Conservation (phyloP, 352 stramenopile species). For the Globisporangium lucens region DNA sequence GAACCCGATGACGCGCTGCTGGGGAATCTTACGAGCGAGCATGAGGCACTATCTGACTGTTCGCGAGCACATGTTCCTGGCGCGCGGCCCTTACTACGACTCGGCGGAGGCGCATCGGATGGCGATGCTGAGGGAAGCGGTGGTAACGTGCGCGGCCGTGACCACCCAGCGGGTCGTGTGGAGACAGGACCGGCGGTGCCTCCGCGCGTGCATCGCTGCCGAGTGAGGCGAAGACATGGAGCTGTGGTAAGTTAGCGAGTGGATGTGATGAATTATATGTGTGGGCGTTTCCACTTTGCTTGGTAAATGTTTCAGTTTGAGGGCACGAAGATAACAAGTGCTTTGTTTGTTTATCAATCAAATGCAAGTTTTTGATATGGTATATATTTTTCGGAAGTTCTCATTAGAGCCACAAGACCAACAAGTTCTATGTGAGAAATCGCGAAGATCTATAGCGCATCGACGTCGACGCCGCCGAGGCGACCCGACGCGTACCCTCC, state of each 20-base stretch:
- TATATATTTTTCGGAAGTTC: background rate
- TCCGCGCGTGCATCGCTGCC: background rate
- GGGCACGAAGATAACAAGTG: no score
- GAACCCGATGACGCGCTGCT: background rate
- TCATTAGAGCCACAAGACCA: background rate
- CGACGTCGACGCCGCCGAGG: constrained; percentile 59
- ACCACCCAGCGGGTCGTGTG: background rate
- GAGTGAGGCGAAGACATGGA: background rate
- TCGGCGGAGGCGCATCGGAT: background rate
- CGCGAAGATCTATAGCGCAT: constrained; percentile 14
- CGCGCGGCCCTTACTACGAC: background rate
- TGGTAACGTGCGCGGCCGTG: background rate
- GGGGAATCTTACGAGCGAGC: background rate
- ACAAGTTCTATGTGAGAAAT: background rate
- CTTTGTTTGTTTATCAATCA: background rate
- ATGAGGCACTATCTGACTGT: background rate
- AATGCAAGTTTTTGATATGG: background rate
- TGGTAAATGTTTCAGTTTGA: background rate
- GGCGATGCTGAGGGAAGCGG: background rate
- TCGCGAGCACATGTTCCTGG: background rate
- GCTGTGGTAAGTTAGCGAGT: background rate
- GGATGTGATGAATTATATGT: background rate
- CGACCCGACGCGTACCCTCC: constrained; percentile 70
- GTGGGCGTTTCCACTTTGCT: background rate
- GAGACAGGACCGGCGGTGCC: background rate